Percentiles rank a stretch among this genome's conserved stretches.
phyloP scores from a whole-genome alignment of 192 early-diverging fungal genomes.

The Coemansia sp. region DNA sequence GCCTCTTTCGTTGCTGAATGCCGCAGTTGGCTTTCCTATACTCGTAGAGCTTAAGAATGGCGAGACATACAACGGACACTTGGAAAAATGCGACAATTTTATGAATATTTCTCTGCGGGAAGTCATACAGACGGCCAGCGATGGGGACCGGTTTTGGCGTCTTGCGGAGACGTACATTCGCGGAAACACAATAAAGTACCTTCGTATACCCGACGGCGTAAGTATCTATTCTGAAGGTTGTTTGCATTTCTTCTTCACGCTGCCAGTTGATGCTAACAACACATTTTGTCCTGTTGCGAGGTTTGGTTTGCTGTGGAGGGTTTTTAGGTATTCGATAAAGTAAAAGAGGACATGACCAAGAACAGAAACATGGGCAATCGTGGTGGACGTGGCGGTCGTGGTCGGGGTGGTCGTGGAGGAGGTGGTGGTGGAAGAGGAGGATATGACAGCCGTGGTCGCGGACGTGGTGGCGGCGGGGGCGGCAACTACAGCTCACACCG shows the following conservation, averaged over 20 bases:
- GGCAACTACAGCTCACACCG: constrained; percentile 13
- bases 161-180: constrained; percentile 91
- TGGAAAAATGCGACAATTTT: constrained; percentile 95
- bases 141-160: constrained; percentile 92
- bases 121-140: constrained; percentile 90
- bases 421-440: constrained; percentile 57
- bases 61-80: constrained; percentile 97
- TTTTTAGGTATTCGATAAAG: constrained; percentile 78
- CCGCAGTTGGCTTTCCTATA: constrained; percentile 84
- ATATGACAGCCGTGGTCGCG: constrained; percentile 40
- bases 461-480: constrained; percentile 47
- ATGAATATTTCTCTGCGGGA: constrained; percentile 97
- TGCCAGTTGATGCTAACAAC: no score
- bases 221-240: not conserved
- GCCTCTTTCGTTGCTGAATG: constrained; percentile 88
- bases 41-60: constrained; percentile 97
- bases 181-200: constrained; percentile 85
- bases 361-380: constrained; percentile 52
- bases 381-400: constrained; percentile 55
- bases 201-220: constrained; percentile 84
- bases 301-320: no score
- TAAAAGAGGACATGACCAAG: constrained; percentile 76
- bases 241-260: not conserved
- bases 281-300: not conserved
- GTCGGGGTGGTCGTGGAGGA: constrained; percentile 58